phyloP scores from a whole-genome alignment of 2,329 filamentous ascomycete species.

The Neofusicoccum parvum region DNA sequence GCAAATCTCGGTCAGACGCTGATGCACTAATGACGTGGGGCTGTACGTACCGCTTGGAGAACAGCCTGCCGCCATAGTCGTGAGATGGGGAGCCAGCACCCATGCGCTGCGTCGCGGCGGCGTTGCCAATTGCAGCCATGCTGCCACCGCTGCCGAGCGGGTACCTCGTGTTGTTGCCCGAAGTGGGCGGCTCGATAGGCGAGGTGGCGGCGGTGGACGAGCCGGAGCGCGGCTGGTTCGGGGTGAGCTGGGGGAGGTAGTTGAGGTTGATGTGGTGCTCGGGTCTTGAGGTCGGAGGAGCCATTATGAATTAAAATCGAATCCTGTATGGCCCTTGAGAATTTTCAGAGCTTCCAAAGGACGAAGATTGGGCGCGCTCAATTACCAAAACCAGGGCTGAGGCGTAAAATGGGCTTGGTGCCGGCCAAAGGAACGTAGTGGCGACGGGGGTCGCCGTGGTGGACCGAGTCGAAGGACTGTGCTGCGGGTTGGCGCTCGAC shows the following conservation, averaged over 20 bases:
- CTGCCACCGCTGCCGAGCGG: slow-evolving; percentile 70
- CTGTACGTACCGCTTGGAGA: slow-evolving; percentile 82
- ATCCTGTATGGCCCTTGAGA: slow-evolving; percentile 20
- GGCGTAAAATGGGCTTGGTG: slow-evolving; percentile 38
- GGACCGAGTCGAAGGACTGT: slow-evolving; percentile 17
- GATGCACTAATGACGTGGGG: slow-evolving; percentile 18
- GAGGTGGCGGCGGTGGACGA: slow-evolving; percentile 81
- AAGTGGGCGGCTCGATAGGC: slow-evolving; percentile 71
- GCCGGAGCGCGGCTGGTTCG: slow-evolving; percentile 70
- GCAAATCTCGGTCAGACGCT: slow-evolving; percentile 18
- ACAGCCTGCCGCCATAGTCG: slow-evolving; percentile 77
- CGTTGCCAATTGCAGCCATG: slow-evolving; percentile 54
- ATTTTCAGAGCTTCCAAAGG: slow-evolving; percentile 13
- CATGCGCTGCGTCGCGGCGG: slow-evolving; percentile 65
- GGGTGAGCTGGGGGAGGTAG: slow-evolving; percentile 70
- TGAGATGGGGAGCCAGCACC: slow-evolving; percentile 96
- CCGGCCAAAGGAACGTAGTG: slow-evolving; percentile 46
- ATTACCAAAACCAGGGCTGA: slow-evolving; percentile 43
- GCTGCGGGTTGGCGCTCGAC: slow-evolving; percentile 9
- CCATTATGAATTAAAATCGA: slow-evolving; percentile 82
- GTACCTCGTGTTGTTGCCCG: slow-evolving; percentile 63
- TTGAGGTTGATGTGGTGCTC: slow-evolving; percentile 82
- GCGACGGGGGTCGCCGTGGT: slow-evolving; percentile 34
- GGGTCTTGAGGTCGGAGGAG: slow-evolving; percentile 70
- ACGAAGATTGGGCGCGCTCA: slow-evolving; percentile 29